phyloP scores from a whole-genome alignment of 495 filamentous ascomycete species.

The Choiromyces venosus region DNA sequence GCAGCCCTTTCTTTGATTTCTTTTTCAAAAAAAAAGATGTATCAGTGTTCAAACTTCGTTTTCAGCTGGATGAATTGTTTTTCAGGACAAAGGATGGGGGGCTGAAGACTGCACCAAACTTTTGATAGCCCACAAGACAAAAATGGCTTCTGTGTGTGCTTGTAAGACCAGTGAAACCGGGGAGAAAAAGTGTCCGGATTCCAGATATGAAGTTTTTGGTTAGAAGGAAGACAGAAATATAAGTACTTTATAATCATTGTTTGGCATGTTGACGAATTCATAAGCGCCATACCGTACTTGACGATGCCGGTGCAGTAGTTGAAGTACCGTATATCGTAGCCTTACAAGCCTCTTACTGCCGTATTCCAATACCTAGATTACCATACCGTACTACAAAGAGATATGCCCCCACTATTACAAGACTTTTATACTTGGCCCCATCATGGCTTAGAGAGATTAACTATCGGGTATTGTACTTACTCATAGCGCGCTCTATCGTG shows the following conservation, averaged over 20 bases:
- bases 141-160: neutral
- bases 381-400: neutral
- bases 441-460: neutral
- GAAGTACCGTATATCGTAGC: neutral
- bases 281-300: neutral
- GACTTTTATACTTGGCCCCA: neutral
- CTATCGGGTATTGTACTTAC: neutral
- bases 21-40: neutral
- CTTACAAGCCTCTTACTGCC: neutral
- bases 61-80: neutral
- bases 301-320: neutral
- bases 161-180: neutral
- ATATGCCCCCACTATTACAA: neutral
- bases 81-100: neutral
- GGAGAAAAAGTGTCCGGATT: neutral
- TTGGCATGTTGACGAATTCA: neutral
- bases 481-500: neutral
- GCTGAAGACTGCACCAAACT: neutral
- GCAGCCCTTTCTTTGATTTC: neutral
- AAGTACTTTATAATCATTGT: neutral
- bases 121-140: neutral
- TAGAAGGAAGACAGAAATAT: neutral
- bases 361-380: neutral
- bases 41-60: neutral
- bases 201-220: neutral